Base-by-base conservation (phyloP, 1,284 basidiomycete species). In the Austroboletus niveus region DNA sequence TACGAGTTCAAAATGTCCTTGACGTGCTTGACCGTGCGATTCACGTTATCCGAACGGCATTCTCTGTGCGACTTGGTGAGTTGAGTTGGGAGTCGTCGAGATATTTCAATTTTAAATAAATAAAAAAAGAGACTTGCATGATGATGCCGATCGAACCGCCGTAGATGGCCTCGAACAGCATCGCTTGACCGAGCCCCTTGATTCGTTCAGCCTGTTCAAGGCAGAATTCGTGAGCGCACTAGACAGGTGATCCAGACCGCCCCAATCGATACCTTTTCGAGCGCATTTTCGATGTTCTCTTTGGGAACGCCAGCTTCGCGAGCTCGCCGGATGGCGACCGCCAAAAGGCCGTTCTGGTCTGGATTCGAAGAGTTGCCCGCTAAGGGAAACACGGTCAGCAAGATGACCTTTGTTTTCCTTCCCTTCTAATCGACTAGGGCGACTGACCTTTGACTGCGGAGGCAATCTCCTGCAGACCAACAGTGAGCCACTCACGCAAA, bases 101-200 rank as follows among this genome's bases (percentile, higher is more conserved):
- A 27, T 8, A 27, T 8, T 27, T 1, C 1, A 27, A 27, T 27
- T 17, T 17, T 17, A 17, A 17, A 17, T 17, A 27, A 8, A 7
- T 5, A 27, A 27, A 8, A 27, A 27, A 27, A 27, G 27, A 27
- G 7, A 42, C 87, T 70, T 66, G 89, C 91, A 93, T 82, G 47
- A 93, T 80, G 44, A 93, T 66, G 2, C 86, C 90, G 36, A 89
- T 79, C 32, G 81, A 78, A 3, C 87, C 84, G 20, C 79, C 77
- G 1, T 81, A 83, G 44, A 93, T 75, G 4, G 82, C 89, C 68
- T 93, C 90, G 63, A 91, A 93, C 7, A 78, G 75, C 48, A 84
- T 70, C 20, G 72, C 69, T 52, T 80, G 79, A 9, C 73, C 75
- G 48, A 74, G 75, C 10, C 78, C 79, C 51, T 79, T 81, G 47